Evolutionary conservation across 2,329 filamentous ascomycete species (phyloP).

Genomic region (Scopulariopsis brevicaulis): DNA sequence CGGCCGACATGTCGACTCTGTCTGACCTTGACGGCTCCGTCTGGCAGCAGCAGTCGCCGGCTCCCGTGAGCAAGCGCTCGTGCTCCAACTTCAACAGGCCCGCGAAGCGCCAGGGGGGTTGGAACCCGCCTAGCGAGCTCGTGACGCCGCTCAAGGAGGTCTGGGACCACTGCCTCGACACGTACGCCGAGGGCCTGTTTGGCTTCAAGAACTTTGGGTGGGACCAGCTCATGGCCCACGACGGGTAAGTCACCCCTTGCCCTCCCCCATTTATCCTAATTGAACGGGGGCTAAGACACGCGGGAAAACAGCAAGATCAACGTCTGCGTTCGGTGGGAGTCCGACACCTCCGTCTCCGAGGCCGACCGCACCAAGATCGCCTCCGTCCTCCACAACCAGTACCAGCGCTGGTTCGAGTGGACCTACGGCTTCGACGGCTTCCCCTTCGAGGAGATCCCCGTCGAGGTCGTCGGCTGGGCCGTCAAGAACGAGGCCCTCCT

Average conservation of each 20-base stretch:
- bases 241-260: conserved; percentile 12
- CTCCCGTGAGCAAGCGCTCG: conserved; percentile 8
- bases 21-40: conserved; percentile 17
- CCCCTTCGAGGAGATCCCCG: conserved; percentile 24
- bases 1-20: conserved; percentile 10
- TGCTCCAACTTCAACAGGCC: conserved; percentile 12
- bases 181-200: conserved; percentile 13
- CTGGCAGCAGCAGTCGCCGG: conserved; percentile 12
- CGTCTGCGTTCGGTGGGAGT: conserved; percentile 33
- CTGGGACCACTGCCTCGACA: conserved; percentile 17
- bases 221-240: conserved; percentile 18
- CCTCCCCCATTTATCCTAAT: too few relatives aligned
- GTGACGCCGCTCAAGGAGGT: conserved; percentile 15
- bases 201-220: conserved; percentile 21
- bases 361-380: conserved; percentile 24
- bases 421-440: conserved; percentile 30
- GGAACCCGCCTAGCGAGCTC: conserved; percentile 16
- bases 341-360: conserved; percentile 20
- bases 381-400: conserved; percentile 19
- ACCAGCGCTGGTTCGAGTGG: conserved; percentile 28
- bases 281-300: not conserved
- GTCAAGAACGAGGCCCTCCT: conserved; percentile 23
- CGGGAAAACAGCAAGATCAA: conserved; percentile 12
- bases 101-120: conserved; percentile 14
- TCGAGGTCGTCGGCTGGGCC: conserved; percentile 30